Evolutionary conservation across 1,139 yeast genomes (phyloP), one percentile per base, ranked within the genome.

Genomic region (Suhomyces guaymorum): DNA sequence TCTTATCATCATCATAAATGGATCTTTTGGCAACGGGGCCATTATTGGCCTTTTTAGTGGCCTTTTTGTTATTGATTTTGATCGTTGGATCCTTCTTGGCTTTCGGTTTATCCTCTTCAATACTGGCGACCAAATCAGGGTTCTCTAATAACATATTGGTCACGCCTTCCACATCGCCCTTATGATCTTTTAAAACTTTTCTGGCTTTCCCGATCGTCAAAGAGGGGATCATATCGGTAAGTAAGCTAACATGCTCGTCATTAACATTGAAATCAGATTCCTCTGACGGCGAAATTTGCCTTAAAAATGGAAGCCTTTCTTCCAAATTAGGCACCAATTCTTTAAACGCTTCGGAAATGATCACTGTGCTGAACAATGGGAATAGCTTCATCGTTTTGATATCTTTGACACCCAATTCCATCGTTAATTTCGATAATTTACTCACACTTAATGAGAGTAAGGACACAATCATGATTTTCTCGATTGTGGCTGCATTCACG

Each of bases 91-190:
- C 33, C 24, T 24, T 32, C 25, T 31, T 42, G 6, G 26, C 21
- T 23, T 28, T 24, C 22, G n/a, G 15, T 15, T 27, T 25, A 33
- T 26, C 37, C 31, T 27, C 30, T 16, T 43, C 41, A 2, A 58
- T 51, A 4, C 44, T 41, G 4, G 55, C 51, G 0, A 73, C 55
- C 7, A 66, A 45, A 2, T 61, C 69, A 0, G 86, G 82, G 37
- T 78, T 65, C 44, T 86, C 96, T 23, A 88, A 63, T 13, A 89
- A 49, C 37, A 67, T 54, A 42, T 80, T 70, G 1, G 86, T 82
- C 0, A 78, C 78, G 15, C 55, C 48, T 42, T 85, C 94, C 1
- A 81, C 78, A 37, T 78, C 66, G 16, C 70, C 63, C 27, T 70
- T 66, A 47, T 78, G 60, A 20, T 72, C 66, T 15, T 59, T 54